A percentile compares a stretch with the other conserved stretches of the same genome.
These are phyloP conservation scores for Solanum hybrid DNA, from an alignment of 305 asterid genomes.

Conservation along the genomic window DNA sequence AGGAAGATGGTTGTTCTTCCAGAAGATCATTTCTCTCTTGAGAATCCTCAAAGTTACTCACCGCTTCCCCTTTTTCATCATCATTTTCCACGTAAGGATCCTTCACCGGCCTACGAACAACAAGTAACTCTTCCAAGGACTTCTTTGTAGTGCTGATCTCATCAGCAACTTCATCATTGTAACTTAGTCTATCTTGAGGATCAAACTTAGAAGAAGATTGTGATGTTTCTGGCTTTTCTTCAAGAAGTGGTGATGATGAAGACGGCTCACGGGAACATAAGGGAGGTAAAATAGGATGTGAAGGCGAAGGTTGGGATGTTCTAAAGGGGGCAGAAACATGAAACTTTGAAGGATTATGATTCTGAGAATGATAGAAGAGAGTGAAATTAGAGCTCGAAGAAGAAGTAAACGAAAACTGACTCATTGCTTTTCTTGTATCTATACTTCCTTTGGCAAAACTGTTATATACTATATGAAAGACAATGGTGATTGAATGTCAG, in stretches of 20 bases:
- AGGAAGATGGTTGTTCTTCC: slow-evolving; percentile 17
- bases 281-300: slow-evolving; percentile 27
- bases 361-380: slow-evolving; percentile 40
- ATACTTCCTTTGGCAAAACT: not conserved
- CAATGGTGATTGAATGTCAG: not conserved
- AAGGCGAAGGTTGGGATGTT: slow-evolving; percentile 20
- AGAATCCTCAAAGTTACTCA: slow-evolving; percentile 1
- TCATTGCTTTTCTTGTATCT: slow-evolving; percentile 17
- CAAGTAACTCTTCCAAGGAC: slow-evolving; percentile 71
- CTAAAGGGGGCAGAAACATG: slow-evolving; percentile 34
- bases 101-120: slow-evolving; percentile 76
- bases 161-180: slow-evolving; percentile 28
- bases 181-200: slow-evolving; percentile 20
- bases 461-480: not conserved
- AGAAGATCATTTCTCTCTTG: slow-evolving; percentile 1
- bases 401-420: slow-evolving; percentile 38
- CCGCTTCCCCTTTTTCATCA: not conserved
- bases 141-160: slow-evolving; percentile 63
- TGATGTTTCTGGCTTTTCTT: slow-evolving; percentile 37
- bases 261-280: slow-evolving; percentile 42
- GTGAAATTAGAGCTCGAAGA: slow-evolving; percentile 57
- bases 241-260: slow-evolving; percentile 45
- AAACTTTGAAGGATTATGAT: slow-evolving; percentile 31
- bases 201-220: slow-evolving; percentile 11
- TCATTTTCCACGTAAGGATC: slow-evolving; percentile 26